Conservation (phyloP, 176 grass and related monocot species). For the Aegilops longissima region DNA sequence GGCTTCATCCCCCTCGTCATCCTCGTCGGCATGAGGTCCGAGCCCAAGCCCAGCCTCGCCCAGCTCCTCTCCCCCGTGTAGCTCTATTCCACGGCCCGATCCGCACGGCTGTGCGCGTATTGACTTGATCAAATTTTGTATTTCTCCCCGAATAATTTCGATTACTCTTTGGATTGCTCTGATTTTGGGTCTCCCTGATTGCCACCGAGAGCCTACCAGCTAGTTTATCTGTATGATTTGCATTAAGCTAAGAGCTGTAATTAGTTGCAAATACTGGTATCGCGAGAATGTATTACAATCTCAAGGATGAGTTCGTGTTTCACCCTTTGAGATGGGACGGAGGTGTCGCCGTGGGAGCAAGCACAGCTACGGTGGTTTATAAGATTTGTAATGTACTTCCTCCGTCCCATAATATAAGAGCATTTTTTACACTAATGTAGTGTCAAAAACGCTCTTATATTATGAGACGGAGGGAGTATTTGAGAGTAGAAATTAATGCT, state of each 20-base stretch:
- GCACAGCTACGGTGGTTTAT: background rate
- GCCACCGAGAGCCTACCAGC: background rate
- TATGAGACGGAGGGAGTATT: too few species aligned
- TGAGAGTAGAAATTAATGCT: background rate
- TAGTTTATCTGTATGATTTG: background rate
- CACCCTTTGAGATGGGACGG: too few species aligned
- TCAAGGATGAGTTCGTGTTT: background rate
- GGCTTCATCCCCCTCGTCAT: constrained; percentile 70
- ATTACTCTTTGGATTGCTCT: constrained; percentile 27
- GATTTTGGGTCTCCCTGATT: background rate
- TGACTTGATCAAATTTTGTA: background rate
- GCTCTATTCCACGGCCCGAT: constrained; percentile 31
- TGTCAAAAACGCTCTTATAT: too few species aligned
- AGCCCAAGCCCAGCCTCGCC: constrained; percentile 44
- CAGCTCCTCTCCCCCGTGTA: constrained; percentile 69
- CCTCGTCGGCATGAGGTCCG: constrained; percentile 64
- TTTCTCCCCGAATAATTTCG: background rate
- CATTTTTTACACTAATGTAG: too few species aligned
- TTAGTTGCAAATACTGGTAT: background rate
- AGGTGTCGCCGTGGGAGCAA: too few species aligned
- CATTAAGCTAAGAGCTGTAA: background rate
- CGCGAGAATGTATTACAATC: background rate
- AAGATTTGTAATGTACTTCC: background rate
- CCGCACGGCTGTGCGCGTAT: background rate
- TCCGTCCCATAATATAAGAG: too few species aligned